These are phyloP conservation scores for Colletotrichum salicis DNA, from an alignment of 2,329 filamentous ascomycete genomes.

Conservation along the genomic window DNA sequence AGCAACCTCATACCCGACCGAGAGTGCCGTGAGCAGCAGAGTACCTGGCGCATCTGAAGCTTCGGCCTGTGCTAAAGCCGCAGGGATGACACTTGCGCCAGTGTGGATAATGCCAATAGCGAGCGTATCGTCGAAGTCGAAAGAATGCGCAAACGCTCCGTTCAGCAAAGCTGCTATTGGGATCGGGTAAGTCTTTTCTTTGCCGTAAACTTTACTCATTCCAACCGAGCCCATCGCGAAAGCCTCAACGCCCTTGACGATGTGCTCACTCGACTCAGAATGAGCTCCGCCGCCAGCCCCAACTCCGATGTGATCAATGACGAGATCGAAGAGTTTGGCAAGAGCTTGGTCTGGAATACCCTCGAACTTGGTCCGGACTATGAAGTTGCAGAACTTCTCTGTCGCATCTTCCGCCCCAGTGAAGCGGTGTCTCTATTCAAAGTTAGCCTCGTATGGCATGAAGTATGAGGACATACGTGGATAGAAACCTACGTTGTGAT, in stretches of 20 bases:
- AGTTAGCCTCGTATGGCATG: neutral
- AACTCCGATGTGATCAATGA: slow-evolving; percentile 41
- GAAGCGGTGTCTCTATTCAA: neutral
- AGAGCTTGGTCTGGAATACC: slow-evolving; percentile 4
- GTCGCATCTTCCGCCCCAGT: neutral
- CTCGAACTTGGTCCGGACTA: neutral
- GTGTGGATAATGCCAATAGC: slow-evolving; percentile 53
- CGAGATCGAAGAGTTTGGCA: slow-evolving; percentile 39
- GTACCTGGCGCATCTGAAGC: neutral
- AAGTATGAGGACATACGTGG: neutral
- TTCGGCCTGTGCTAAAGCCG: slow-evolving; percentile 42
- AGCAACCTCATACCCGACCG: slow-evolving; percentile 43
- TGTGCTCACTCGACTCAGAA: slow-evolving; percentile 39
- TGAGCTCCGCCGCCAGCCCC: slow-evolving; percentile 38
- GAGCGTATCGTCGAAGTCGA: slow-evolving; percentile 58
- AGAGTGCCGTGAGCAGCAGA: slow-evolving; percentile 29
- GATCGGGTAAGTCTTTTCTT: slow-evolving; percentile 45
- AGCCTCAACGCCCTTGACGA: slow-evolving; percentile 49
- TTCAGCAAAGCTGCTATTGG: slow-evolving; percentile 55
- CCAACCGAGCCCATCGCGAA: slow-evolving; percentile 38
- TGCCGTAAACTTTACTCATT: slow-evolving; percentile 46
- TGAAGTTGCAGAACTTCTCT: slow-evolving; percentile 7
- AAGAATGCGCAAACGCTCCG: slow-evolving; percentile 52
- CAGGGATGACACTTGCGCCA: slow-evolving; percentile 51
- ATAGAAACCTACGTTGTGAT: neutral